Evolutionary conservation across 2,329 filamentous ascomycete genomes (phyloP), one percentile per base, ranked within the genome.

Genomic region (Aspergillus sp.): DNA sequence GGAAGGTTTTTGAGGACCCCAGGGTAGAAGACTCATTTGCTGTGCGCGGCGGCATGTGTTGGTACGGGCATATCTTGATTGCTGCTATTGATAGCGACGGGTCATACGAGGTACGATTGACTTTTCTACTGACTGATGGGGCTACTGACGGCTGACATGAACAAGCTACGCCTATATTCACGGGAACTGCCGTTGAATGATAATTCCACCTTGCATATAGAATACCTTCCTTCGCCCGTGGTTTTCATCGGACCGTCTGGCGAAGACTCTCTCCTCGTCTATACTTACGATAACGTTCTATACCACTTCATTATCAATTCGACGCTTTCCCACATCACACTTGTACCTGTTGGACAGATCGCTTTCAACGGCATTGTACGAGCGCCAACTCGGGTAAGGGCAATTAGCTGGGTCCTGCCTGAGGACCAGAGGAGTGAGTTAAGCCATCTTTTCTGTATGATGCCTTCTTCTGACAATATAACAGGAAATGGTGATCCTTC

Each of bases 311-410:
- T 98, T 51, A 91, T 98, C 54, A 80, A 77, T 53, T 83, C 87
- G 0, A 79, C 83, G 0, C 77, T 82, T 19, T 76, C 80, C n/a
- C 83, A 83, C 19, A 80, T 95, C 30, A 84, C 83, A 39, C 78
- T 97, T 25, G 81, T 95, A 5, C 90, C 95, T 63, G 90, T 97
- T n/a, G 93, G 94, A 7, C 93, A 97, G 65, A 98, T 98, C 60
- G 91, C 89, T 10, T 93, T 98, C 59, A 88, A 98, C 65, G 93
- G 93, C 41, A 96, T 98, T 53, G 90, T 98, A 39, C 79, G 93
- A 59, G 94, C 93, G 32, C 93, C 93, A 9, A 89, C 90, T 19
- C 81, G 93, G 62, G 93, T 98, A 4, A 83, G 93, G 56, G 88
- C 90, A 7, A 82, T 98, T 37, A 96, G 90, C 69, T 98, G 93